phyloP scores from a whole-genome alignment of 495 filamentous ascomycete species.

The Tuber aestivum region DNA sequence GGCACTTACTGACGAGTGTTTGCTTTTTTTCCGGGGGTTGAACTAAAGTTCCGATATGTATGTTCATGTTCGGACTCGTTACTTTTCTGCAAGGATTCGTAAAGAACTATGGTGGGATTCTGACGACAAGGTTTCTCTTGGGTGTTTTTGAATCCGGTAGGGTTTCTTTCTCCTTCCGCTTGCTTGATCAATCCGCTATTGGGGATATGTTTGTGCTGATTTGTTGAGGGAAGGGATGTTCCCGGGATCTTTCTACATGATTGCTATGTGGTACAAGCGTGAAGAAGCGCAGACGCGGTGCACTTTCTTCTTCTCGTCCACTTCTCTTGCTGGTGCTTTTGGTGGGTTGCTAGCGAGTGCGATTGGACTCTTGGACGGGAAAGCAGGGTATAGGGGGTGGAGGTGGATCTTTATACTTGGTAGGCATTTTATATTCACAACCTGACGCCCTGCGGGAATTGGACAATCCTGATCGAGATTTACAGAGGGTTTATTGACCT shows the following conservation, averaged over 20 bases:
- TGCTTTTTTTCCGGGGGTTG: neutral
- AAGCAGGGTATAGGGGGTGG: constrained; percentile 72
- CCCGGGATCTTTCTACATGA: constrained; percentile 65
- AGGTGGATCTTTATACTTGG: constrained; percentile 67
- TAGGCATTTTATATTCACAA: neutral
- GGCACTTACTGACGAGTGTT: neutral
- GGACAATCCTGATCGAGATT: neutral
- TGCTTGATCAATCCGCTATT: constrained; percentile 5
- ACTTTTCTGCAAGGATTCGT: constrained; percentile 75
- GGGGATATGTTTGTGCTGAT: neutral
- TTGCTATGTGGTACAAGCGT: constrained; percentile 82
- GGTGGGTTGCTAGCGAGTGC: constrained; percentile 75
- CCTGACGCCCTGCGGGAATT: neutral
- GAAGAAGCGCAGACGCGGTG: constrained; percentile 82
- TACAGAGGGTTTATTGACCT: constrained; percentile 68
- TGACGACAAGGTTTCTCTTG: constrained; percentile 79
- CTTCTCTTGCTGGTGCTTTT: constrained; percentile 78
- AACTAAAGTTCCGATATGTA: constrained; percentile 52
- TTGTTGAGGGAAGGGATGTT: constrained; percentile 19
- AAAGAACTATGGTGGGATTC: constrained; percentile 67
- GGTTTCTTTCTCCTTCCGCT: constrained; percentile 53
- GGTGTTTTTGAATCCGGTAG: constrained; percentile 84
- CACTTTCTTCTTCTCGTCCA: constrained; percentile 81
- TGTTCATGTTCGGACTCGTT: constrained; percentile 75
- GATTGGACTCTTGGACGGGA: constrained; percentile 72